A percentile compares a stretch with the other conserved stretches of the same genome.
phyloP scores from a whole-genome alignment of 306 rosid species.

The Datisca glomerata region DNA sequence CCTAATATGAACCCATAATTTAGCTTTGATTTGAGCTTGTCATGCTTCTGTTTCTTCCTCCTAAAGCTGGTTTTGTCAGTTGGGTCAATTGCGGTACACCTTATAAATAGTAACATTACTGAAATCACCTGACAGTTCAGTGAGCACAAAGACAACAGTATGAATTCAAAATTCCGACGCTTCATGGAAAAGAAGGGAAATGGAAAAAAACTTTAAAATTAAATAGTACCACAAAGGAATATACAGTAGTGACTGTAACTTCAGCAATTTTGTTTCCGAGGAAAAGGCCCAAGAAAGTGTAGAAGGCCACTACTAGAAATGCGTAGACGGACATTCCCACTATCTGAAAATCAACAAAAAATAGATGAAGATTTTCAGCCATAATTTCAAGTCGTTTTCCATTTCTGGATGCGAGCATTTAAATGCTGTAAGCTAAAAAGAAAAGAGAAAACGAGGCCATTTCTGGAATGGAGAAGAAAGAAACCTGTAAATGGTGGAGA shows the following conservation, averaged over 20 bases:
- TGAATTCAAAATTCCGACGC: not conserved
- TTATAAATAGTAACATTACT: slow-evolving; percentile 53
- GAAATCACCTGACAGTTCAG: slow-evolving; percentile 33
- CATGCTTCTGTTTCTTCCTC: slow-evolving; percentile 27
- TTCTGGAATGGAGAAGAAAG: not conserved
- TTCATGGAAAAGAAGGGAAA: not conserved
- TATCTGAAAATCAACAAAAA: slow-evolving; percentile 26
- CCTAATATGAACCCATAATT: slow-evolving; percentile 49
- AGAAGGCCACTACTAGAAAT: slow-evolving; percentile 56
- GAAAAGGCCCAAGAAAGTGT: slow-evolving; percentile 68
- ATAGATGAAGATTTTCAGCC: not conserved
- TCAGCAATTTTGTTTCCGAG: slow-evolving; percentile 59
- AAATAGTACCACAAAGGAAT: slow-evolving; percentile 40
- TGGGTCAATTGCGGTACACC: slow-evolving; percentile 88
- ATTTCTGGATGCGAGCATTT: not conserved
- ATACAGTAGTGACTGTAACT: slow-evolving; percentile 40
- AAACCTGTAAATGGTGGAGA: slow-evolving; percentile 82
- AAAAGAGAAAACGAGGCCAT: not conserved
- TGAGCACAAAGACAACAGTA: not conserved
- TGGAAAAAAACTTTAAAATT: not conserved
- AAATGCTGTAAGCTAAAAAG: not conserved
- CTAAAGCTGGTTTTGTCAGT: slow-evolving; percentile 54
- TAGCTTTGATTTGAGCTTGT: slow-evolving; percentile 23
- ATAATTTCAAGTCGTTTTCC: not conserved
- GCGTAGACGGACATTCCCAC: slow-evolving; percentile 65